phyloP scores from a whole-genome alignment of 1,284 basidiomycete species.

The Malassezia cuniculi region DNA sequence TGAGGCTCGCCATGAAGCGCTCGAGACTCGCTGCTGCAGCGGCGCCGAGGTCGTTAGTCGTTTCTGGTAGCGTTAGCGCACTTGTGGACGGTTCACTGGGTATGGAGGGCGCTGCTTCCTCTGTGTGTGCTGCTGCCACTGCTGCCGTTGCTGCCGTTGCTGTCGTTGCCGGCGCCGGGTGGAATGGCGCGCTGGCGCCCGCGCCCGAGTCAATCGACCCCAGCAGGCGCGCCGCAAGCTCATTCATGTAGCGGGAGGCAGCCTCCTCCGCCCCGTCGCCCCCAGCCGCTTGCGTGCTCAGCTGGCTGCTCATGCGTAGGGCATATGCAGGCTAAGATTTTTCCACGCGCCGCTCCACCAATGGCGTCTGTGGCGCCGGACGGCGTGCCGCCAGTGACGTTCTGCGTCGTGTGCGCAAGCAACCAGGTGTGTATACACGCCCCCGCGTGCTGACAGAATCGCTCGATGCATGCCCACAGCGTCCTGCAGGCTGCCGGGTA shows the following conservation, averaged over 20 bases:
- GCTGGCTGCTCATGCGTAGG: not conserved
- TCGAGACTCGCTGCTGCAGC: conserved; percentile 24
- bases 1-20: conserved; percentile 30
- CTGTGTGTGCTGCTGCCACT: no score
- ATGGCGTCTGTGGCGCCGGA: no score
- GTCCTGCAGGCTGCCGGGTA: conserved; percentile 77
- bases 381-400: no score
- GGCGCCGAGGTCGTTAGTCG: conserved; percentile 15
- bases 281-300: no score
- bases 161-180: no score
- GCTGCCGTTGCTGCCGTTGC: no score
- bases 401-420: conserved; percentile 95
- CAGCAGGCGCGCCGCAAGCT: conserved; percentile 6
- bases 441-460: conserved; percentile 56
- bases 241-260: conserved; percentile 8
- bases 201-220: no score
- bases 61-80: not conserved
- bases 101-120: no score
- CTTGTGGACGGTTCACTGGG: not conserved
- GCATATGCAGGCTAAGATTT: not conserved
- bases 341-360: no score
- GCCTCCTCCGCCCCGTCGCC: conserved; percentile 4
- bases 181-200: no score
- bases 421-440: conserved; percentile 48
- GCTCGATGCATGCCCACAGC: conserved; percentile 96